Percentiles rank a stretch among this genome's conserved stretches.
phyloP scores from a whole-genome alignment of 78 protist genomes.

The Anaeramoeba flamelloides region DNA sequence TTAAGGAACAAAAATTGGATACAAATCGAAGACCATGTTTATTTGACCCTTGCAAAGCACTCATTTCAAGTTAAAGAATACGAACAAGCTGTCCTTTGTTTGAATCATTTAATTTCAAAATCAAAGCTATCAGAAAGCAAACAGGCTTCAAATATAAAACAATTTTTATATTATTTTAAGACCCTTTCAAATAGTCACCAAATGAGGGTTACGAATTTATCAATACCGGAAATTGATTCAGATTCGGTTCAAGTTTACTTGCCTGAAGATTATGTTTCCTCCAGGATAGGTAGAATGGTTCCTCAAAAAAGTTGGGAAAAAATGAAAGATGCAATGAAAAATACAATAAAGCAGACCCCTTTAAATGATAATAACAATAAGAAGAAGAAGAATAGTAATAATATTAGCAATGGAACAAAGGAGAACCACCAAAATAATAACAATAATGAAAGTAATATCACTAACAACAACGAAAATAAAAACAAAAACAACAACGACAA shows the following conservation, averaged over 20 bases:
- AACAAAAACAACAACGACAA: no score
- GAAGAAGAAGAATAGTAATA: no score
- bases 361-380: no score
- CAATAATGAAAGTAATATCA: no score
- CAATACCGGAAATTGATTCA: background rate
- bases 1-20: background rate
- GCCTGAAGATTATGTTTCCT: background rate
- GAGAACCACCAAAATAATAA: no score
- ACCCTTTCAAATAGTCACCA: background rate
- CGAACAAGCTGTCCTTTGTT: background rate
- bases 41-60: background rate
- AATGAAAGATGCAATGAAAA: no score
- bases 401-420: no score
- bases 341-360: no score
- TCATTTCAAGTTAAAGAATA: background rate
- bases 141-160: background rate
- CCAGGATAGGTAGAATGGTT: no score
- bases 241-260: background rate
- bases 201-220: background rate
- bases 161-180: background rate
- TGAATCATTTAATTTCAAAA: background rate
- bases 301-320: no score
- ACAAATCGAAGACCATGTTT: background rate
- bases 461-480: no score
- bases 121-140: background rate